Conservation (phyloP, 23 red algal species). For the Gracilaria gracilis region DNA sequence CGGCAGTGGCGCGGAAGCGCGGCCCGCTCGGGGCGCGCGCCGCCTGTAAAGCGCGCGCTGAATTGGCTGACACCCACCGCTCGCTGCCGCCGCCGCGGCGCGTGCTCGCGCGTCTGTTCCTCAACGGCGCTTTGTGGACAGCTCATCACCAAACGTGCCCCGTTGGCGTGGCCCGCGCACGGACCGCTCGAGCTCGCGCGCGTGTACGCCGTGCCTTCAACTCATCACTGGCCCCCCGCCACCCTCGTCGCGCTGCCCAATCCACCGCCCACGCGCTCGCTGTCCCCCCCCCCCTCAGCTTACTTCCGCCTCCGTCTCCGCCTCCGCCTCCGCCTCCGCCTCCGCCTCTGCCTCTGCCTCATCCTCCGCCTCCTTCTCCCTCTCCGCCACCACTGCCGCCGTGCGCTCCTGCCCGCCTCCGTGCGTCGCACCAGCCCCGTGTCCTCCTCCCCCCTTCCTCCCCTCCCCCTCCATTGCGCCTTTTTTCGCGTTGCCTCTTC, state of each 20-base stretch:
- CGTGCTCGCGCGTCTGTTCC: not conserved
- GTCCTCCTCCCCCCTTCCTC: no score
- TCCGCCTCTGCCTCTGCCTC: not conserved
- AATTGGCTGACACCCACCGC: not conserved
- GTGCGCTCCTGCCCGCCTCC: no score
- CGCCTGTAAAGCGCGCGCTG: not conserved
- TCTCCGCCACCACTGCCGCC: no score
- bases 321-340: not conserved
- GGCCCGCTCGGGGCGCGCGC: no score
- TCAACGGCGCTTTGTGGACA: not conserved
- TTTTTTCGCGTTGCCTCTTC: no score
- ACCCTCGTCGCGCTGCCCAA: not conserved
- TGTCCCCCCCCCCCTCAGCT: not conserved
- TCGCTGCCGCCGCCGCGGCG: no score
- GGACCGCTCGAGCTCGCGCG: not conserved
- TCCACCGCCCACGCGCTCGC: not conserved
- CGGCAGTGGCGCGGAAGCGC: no score
- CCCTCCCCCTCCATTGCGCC: no score
- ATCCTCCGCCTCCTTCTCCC: not conserved
- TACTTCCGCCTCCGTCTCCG: not conserved
- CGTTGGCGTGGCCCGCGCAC: no score
- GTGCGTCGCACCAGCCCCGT: no score
- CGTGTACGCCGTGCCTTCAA: not conserved
- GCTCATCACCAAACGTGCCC: not conserved
- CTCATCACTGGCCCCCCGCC: no score